These are phyloP conservation scores for Phallus indusiatus DNA, from an alignment of 768 basidiomycete species.

Conservation along the genomic window DNA sequence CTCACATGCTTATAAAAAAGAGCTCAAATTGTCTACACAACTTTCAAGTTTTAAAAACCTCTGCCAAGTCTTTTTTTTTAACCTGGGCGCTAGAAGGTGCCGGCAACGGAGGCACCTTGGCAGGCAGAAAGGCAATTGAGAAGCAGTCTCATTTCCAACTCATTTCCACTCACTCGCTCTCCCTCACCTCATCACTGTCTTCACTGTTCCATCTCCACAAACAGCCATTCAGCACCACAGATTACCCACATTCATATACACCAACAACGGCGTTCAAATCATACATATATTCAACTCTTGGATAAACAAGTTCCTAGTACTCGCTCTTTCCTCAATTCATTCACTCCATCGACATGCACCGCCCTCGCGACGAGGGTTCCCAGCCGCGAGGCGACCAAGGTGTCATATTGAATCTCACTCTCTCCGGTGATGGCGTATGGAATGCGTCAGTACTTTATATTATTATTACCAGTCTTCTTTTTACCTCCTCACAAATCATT, in stretches of 20 bases:
- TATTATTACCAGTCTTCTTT: neutral
- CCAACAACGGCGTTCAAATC: too few species aligned
- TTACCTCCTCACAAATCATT: constrained; percentile 1
- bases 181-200: neutral
- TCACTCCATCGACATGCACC: constrained; percentile 1
- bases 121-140: neutral
- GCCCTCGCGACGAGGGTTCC: constrained; percentile 28
- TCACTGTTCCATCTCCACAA: neutral
- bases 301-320: neutral
- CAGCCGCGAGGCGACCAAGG: constrained; percentile 38
- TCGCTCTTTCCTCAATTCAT: neutral
- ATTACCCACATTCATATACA: neutral
- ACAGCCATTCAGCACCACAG: neutral
- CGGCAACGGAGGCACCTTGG: too few species aligned
- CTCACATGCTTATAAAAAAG: too few species aligned
- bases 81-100: too few species aligned
- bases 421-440: constrained; percentile 43
- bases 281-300: neutral
- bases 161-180: neutral
- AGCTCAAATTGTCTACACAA: too few species aligned
- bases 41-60: too few species aligned
- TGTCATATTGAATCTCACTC: constrained; percentile 45
- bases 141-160: neutral
- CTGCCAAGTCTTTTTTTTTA: too few species aligned
- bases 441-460: constrained; percentile 43